Evolutionary conservation across 2,329 filamentous ascomycete genomes (phyloP).

Genomic region (Exophiala aquamarina): DNA sequence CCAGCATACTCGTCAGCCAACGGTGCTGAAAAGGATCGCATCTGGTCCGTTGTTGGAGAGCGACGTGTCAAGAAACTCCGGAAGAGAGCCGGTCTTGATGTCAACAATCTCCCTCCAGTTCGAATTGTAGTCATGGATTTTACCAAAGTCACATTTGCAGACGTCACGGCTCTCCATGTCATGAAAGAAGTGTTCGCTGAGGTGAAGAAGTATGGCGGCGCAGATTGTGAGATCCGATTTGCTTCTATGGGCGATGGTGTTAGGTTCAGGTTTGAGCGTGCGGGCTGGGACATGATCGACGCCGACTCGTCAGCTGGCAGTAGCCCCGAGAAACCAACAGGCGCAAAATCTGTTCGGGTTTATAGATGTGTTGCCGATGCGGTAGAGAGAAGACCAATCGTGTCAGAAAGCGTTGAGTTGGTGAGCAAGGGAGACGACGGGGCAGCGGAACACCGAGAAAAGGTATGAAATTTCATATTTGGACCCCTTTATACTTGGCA

Average conservation of each 20-base stretch:
- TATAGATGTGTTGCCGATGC: slow-evolving; percentile 1
- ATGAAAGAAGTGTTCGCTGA: slow-evolving; percentile 52
- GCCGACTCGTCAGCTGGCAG: background rate
- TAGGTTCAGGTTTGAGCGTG: slow-evolving; percentile 30
- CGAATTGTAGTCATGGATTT: slow-evolving; percentile 54
- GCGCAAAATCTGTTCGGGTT: background rate
- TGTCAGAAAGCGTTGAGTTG: background rate
- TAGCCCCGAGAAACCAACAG: background rate
- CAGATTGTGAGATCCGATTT: slow-evolving; percentile 47
- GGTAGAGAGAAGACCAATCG: background rate
- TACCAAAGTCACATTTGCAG: slow-evolving; percentile 51
- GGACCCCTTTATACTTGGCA: too few relatives aligned
- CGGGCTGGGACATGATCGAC: slow-evolving; percentile 25
- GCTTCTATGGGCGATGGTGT: slow-evolving; percentile 48
- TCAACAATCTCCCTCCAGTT: slow-evolving; percentile 41
- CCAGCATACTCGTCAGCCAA: slow-evolving; percentile 38
- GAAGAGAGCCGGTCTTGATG: slow-evolving; percentile 35
- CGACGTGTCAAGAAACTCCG: slow-evolving; percentile 49
- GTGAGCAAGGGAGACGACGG: slow-evolving; percentile 1
- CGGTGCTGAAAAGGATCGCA: slow-evolving; percentile 41
- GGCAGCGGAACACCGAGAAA: slow-evolving; percentile 1
- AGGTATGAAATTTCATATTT: background rate
- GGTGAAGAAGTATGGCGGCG: slow-evolving; percentile 51
- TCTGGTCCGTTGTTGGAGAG: slow-evolving; percentile 55
- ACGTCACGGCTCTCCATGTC: slow-evolving; percentile 53